Conservation (phyloP, 176 grass and related monocot species). For the Bromus sterilis region DNA sequence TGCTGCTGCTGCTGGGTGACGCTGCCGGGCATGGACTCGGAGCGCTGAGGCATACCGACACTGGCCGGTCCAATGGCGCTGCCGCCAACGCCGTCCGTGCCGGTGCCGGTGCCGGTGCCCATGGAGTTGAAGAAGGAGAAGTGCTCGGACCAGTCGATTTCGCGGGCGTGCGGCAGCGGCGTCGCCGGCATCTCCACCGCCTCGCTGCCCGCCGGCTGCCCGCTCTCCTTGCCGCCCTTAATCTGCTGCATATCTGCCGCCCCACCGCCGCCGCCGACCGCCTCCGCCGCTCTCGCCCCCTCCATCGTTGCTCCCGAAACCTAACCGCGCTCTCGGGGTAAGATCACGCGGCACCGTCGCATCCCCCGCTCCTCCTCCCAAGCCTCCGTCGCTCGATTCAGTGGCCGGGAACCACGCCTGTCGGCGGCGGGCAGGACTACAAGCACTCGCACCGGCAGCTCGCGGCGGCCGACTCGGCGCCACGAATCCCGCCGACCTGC, state of each 20-base stretch:
- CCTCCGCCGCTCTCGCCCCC: slow-evolving; percentile 40
- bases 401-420: not conserved
- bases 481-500: not conserved
- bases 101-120: slow-evolving; percentile 20
- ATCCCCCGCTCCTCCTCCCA: not conserved
- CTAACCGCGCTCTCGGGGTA: not conserved
- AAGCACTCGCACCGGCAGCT: not conserved
- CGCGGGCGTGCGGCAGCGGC: slow-evolving; percentile 11
- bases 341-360: not conserved
- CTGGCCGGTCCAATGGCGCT: not conserved
- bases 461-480: not conserved
- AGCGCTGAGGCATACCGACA: slow-evolving; percentile 9
- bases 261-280: slow-evolving; percentile 25
- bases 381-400: not conserved
- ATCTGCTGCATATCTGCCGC: slow-evolving; percentile 37
- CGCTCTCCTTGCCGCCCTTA: slow-evolving; percentile 57
- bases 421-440: not conserved
- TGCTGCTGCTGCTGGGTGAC: slow-evolving; percentile 9
- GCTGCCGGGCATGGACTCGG: slow-evolving; percentile 28
- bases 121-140: slow-evolving; percentile 51
- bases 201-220: slow-evolving; percentile 22
- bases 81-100: slow-evolving; percentile 21
- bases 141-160: slow-evolving; percentile 67
- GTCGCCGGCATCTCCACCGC: slow-evolving; percentile 35
- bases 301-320: slow-evolving; percentile 40